Percentiles rank a stretch among this genome's conserved stretches.
Conservation (phyloP, 352 stramenopile species). For the Phytophthora idaei region DNA sequence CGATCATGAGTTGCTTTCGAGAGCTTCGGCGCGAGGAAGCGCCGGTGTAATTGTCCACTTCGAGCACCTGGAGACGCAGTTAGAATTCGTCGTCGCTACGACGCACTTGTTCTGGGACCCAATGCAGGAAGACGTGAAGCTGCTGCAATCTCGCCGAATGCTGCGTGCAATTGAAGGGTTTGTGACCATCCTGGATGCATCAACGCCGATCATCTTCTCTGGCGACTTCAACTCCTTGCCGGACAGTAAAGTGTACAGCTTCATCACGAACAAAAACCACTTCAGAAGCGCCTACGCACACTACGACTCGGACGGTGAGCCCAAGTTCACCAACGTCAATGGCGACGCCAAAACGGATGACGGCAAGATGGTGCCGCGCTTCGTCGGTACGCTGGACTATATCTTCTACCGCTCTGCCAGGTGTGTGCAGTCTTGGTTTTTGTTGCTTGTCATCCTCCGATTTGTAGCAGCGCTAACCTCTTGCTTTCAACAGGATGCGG, state of each 20-base stretch:
- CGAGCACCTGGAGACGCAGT: constrained; percentile 34
- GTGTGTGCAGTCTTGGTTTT: constrained; percentile 29
- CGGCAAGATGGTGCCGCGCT: constrained; percentile 51
- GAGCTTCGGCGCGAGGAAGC: constrained; percentile 52
- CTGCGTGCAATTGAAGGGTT: constrained; percentile 53
- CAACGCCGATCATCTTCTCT: constrained; percentile 54
- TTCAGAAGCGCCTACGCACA: constrained; percentile 68
- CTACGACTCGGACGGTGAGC: constrained; percentile 53
- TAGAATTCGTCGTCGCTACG: constrained; percentile 72
- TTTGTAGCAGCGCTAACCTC: constrained; percentile 4
- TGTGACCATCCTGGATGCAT: constrained; percentile 18
- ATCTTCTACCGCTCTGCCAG: constrained; percentile 73
- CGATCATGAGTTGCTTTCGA: constrained; percentile 55
- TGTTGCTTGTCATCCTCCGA: background rate
- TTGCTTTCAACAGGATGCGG: constrained; percentile 31
- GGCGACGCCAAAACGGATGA: constrained; percentile 40
- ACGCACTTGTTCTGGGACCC: constrained; percentile 89
- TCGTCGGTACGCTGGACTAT: constrained; percentile 84
- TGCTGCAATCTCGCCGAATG: constrained; percentile 72
- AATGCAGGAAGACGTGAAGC: constrained; percentile 81
- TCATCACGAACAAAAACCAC: constrained; percentile 46
- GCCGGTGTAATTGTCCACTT: constrained; percentile 69
- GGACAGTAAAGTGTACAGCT: constrained; percentile 71
- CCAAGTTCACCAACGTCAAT: constrained; percentile 82
- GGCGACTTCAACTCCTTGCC: constrained; percentile 88